phyloP scores from a whole-genome alignment of 208 protist species.

The Plasmodiophora brassicae region DNA sequence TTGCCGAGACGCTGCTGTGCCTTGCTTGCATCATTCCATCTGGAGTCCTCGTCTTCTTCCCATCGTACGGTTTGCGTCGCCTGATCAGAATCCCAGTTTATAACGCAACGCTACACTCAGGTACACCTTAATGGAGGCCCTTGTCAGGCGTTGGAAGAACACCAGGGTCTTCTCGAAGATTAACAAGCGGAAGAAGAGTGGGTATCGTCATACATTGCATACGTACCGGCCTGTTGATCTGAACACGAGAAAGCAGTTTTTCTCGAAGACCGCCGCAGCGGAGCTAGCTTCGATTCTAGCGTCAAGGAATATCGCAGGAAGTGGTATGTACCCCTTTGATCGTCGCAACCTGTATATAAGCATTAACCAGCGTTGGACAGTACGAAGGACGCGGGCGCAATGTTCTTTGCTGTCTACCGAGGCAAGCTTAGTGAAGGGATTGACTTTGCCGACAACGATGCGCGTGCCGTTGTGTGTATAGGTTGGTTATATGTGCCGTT shows the following conservation, averaged over 20 bases:
- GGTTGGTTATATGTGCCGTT: background rate
- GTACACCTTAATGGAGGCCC: background rate
- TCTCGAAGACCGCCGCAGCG: background rate
- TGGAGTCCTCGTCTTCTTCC: conserved; percentile 36
- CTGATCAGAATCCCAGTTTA: background rate
- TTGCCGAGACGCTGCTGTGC: background rate
- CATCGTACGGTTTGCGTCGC: background rate
- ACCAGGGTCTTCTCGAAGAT: background rate
- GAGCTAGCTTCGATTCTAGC: conserved; percentile 16
- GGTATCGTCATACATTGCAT: background rate
- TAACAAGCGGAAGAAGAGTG: background rate
- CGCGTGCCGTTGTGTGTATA: conserved; percentile 34
- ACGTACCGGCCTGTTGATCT: background rate
- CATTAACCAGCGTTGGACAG: background rate
- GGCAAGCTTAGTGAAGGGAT: conserved; percentile 51
- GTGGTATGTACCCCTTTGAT: background rate
- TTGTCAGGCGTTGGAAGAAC: conserved; percentile 7
- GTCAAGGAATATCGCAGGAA: background rate
- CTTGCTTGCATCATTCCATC: background rate
- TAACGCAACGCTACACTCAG: background rate
- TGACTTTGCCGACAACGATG: conserved; percentile 25
- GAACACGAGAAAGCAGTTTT: too few species aligned
- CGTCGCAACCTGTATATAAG: background rate
- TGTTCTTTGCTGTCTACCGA: conserved; percentile 45
- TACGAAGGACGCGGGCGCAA: background rate